These are phyloP conservation scores for Ramularia collo-cygni DNA, from an alignment of 2,329 filamentous ascomycete genomes.

Conservation along the genomic window DNA sequence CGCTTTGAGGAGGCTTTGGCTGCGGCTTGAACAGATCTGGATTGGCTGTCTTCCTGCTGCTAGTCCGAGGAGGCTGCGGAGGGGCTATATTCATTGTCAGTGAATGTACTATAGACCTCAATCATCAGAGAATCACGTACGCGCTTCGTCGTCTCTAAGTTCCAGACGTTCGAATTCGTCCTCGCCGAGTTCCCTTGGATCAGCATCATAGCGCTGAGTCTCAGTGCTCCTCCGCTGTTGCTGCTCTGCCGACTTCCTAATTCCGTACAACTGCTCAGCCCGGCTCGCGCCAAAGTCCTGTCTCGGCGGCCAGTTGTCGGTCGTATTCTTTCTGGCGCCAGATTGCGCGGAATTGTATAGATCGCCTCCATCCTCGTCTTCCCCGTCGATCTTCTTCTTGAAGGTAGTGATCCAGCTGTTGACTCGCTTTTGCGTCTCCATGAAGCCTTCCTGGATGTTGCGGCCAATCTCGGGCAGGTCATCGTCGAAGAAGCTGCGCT, in stretches of 20 bases:
- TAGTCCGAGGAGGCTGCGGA: constrained; percentile 40
- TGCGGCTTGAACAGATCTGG: constrained; percentile 72
- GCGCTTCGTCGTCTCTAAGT: constrained; percentile 52
- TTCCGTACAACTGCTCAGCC: constrained; percentile 35
- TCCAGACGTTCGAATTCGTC: constrained; percentile 66
- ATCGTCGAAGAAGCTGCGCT: constrained; percentile 91
- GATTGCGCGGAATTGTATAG: constrained; percentile 37
- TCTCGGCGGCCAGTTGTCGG: constrained; percentile 27
- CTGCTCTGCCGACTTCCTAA: constrained; percentile 26
- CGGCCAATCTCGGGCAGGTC: constrained; percentile 89
- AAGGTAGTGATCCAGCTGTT: constrained; percentile 88
- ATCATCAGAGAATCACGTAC: constrained; percentile 28
- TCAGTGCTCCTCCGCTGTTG: constrained; percentile 62
- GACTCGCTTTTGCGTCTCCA: constrained; percentile 87
- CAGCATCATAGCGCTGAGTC: constrained; percentile 87
- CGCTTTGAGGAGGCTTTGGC: constrained; percentile 48
- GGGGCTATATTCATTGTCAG: constrained; percentile 40
- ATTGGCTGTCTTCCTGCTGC: constrained; percentile 63
- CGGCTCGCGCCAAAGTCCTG: constrained; percentile 33
- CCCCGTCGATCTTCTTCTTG: constrained; percentile 89
- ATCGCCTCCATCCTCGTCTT: constrained; percentile 63
- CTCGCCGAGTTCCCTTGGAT: constrained; percentile 81
- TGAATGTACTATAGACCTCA: neutral
- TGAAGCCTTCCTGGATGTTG: constrained; percentile 87
- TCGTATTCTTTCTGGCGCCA: constrained; percentile 22